Base-by-base conservation (phyloP, 2,329 filamentous ascomycete species). In the Botrytis elliptica region DNA sequence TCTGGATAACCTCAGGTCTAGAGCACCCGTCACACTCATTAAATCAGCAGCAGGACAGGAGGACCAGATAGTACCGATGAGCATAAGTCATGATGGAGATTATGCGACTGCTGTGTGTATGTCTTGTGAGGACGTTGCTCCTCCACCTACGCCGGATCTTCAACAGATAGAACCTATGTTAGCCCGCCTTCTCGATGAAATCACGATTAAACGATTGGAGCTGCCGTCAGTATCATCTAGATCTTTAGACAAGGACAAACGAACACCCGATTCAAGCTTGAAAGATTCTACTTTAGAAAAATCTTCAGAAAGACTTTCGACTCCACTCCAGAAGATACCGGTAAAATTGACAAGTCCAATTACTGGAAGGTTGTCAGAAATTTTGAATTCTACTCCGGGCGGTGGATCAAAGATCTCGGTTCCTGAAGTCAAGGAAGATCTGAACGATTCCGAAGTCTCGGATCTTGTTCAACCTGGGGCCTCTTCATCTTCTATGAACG, bases 31-130 rank as follows among this genome's bases (percentile, higher is more conserved):
- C 18, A 75, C 75, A 16, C 52, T 79, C 20, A 74, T 80, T 14
- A 65, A 67, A 73, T 25, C 79, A 74, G 29, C 80, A 77, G 75
- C 59, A 29, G 71, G 70, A 33, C 76, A 72, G n/a, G 75, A 79
- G 9, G 76, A 81, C 44, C 87, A 89, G 76, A 84, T 89, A 68
- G 93, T 90, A 22, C 85, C 88, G 79, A 81, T 97, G 63, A 95
- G 92, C 74, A 97, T 98, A 78, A 96, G 92, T 79, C 95, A 98
- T 81, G 95, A 98, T 82, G 91, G 89, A 2, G 91, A 93, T 12
- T 97, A 94, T 83, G 94, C 94, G 16, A 90, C 88, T 33, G 92
- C 92, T 10, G 85, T 91, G 1, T 92, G 91, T 76, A 76, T 93
- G 49, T 89, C 87, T n/a, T 78, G 29, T 44, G 70, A 73, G 38